These are phyloP conservation scores for Tuber calosporum DNA, from an alignment of 495 filamentous ascomycete genomes.

Conservation along the genomic window DNA sequence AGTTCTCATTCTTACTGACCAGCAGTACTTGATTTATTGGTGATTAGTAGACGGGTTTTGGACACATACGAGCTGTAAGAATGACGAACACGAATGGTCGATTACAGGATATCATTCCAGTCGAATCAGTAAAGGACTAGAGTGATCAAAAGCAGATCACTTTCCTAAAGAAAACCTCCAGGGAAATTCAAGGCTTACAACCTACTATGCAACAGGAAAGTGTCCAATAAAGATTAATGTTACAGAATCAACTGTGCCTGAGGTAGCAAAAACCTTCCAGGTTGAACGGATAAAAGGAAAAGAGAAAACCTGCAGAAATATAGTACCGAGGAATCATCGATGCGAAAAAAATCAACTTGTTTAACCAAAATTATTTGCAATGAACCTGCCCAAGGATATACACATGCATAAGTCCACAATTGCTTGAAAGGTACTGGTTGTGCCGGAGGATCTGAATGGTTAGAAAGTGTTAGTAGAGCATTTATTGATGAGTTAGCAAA, in stretches of 20 bases:
- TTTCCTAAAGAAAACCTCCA: constrained; percentile 2
- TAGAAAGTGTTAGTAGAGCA: constrained; percentile 8
- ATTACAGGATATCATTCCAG: constrained; percentile 13
- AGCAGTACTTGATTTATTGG: constrained; percentile 16
- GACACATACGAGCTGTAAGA: constrained; percentile 12
- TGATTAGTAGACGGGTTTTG: constrained; percentile 13
- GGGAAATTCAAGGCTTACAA: constrained; percentile 10
- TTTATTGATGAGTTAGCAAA: constrained; percentile 8
- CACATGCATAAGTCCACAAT: constrained; percentile 8
- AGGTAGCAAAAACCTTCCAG: constrained; percentile 1
- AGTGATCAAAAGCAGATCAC: neutral
- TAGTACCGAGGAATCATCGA: constrained; percentile 12
- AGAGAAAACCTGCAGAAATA: neutral
- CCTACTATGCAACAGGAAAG: neutral
- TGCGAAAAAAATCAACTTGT: constrained; percentile 4
- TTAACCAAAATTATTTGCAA: constrained; percentile 6
- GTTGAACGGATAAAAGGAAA: constrained; percentile 7
- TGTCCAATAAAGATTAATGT: constrained; percentile 11
- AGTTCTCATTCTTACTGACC: constrained; percentile 3
- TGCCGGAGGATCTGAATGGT: constrained; percentile 5
- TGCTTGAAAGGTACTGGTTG: constrained; percentile 1
- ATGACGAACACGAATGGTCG: constrained; percentile 6
- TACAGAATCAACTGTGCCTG: constrained; percentile 1
- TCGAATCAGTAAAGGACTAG: constrained; percentile 5
- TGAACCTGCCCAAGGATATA: constrained; percentile 10